These are phyloP conservation scores for Cubamyces sp. DNA, from an alignment of 768 basidiomycete genomes.

Conservation along the genomic window DNA sequence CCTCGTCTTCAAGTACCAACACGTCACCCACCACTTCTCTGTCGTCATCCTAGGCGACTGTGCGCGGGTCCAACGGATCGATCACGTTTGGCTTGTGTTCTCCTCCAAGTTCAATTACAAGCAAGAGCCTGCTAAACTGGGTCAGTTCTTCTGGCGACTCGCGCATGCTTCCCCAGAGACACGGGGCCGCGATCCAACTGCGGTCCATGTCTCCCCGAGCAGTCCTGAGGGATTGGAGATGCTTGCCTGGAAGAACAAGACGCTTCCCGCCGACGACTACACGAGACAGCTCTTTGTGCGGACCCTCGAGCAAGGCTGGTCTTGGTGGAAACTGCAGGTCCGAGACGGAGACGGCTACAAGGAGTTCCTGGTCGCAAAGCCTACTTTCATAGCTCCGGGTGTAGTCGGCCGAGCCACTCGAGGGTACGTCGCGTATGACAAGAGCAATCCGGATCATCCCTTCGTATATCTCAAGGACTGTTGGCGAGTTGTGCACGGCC, in stretches of 20 bases:
- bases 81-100: neutral
- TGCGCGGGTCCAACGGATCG: neutral
- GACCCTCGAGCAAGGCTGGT: neutral
- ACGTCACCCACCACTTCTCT: slow-evolving; percentile 2
- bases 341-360: neutral
- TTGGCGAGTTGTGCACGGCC: neutral
- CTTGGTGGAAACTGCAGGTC: slow-evolving; percentile 9
- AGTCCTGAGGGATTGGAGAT: too few species aligned
- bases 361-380: slow-evolving; percentile 6
- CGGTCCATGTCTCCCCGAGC: neutral
- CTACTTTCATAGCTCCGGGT: neutral
- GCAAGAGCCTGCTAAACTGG: neutral
- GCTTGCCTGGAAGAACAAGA: neutral
- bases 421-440: slow-evolving; percentile 12
- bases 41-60: slow-evolving; percentile 1
- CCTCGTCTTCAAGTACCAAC: neutral
- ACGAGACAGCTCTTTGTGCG: neutral
- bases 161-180: neutral
- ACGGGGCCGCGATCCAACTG: slow-evolving; percentile 11
- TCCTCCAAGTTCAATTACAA: neutral
- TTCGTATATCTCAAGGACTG: slow-evolving; percentile 10
- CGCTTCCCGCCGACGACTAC: neutral
- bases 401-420: slow-evolving; percentile 1
- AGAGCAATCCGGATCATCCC: neutral
- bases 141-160: slow-evolving; percentile 3